A percentile compares a stretch with the other conserved stretches of the same genome.
phyloP scores from a whole-genome alignment of 2,329 filamentous ascomycete species.

The Endoconidiophora polonica region DNA sequence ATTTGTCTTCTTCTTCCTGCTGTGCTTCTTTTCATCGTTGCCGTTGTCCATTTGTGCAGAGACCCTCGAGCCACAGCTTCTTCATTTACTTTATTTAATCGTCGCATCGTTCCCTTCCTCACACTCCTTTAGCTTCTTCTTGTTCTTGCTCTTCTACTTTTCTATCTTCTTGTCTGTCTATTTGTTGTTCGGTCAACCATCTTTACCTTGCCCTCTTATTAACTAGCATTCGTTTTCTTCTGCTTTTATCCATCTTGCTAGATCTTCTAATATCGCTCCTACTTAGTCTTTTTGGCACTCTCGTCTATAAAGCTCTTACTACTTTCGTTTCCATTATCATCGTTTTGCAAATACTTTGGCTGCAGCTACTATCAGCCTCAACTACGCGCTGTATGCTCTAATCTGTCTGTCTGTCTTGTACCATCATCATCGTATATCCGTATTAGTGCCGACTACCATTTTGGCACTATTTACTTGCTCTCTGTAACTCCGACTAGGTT shows the following conservation, averaged over 20 bases:
- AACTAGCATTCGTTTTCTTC: background rate
- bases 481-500: no score
- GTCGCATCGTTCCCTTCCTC: no score
- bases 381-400: background rate
- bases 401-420: background rate
- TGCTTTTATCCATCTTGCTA: background rate
- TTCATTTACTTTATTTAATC: background rate
- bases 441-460: no score
- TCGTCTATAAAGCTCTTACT: background rate
- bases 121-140: background rate
- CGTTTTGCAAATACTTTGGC: background rate
- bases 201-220: background rate
- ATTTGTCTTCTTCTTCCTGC: constrained; percentile 4
- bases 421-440: no score
- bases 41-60: background rate
- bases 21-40: background rate
- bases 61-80: background rate
- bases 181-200: background rate
- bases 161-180: background rate
- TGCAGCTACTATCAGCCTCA: background rate
- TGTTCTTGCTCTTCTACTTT: constrained; percentile 2
- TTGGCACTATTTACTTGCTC: no score
- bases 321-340: background rate
- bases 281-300: background rate
- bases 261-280: background rate